Evolutionary conservation across 805 yeast species (phyloP).

Genomic region (Sugiyamaella lignohabitans): DNA sequence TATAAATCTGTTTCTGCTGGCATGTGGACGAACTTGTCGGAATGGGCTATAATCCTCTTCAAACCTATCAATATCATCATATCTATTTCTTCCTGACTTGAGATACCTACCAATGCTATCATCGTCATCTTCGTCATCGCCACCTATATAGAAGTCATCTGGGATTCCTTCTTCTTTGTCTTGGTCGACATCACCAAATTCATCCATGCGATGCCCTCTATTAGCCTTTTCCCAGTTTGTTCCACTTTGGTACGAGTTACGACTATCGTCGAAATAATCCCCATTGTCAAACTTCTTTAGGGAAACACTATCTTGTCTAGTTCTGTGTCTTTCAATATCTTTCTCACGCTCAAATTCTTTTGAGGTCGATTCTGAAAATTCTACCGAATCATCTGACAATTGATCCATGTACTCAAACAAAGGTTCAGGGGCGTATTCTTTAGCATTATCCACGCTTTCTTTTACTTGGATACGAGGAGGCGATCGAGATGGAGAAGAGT

Average conservation of each 20-base stretch:
- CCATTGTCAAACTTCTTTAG: not conserved
- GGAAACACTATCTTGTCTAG: no score
- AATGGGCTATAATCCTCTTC: not conserved
- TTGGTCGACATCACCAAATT: conserved; percentile 9
- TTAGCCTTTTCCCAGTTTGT: not conserved
- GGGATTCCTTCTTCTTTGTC: conserved; percentile 2
- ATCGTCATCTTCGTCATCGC: conserved; percentile 2
- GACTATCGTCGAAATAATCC: not conserved
- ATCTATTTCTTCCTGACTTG: not conserved
- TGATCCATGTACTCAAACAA: no score
- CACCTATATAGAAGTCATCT: not conserved
- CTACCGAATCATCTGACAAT: no score
- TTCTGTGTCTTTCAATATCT: no score
- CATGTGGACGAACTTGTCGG: no score
- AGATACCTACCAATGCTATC: not conserved
- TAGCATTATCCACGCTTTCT: no score
- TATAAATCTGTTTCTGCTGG: no score
- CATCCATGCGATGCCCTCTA: conserved; percentile 7
- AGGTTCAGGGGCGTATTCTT: no score
- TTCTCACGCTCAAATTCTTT: no score
- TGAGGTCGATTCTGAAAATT: no score
- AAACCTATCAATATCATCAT: conserved; percentile 1
- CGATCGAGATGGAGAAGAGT: no score
- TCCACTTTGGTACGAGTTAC: not conserved
- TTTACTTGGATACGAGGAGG: no score